A percentile compares a stretch with the other conserved stretches of the same genome.
phyloP scores from a whole-genome alignment of 495 filamentous ascomycete genomes.

The Annulohypoxylon moriforme region DNA sequence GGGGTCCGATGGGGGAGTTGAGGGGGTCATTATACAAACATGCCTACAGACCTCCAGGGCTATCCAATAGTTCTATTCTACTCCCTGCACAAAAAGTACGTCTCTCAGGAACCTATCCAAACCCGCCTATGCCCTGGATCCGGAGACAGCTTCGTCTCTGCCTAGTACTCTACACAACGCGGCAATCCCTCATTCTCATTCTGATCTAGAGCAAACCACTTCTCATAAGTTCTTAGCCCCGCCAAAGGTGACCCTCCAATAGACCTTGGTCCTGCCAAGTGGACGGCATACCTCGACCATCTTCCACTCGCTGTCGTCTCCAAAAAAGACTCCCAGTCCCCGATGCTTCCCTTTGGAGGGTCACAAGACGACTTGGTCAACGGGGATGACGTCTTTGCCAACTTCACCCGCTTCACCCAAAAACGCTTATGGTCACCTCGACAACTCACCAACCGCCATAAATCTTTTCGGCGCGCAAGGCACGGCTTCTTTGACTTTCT shows the following conservation, averaged over 20 bases:
- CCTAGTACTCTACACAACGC: slow-evolving; percentile 19
- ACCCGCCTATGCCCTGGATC: slow-evolving; percentile 22
- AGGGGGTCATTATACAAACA: slow-evolving; percentile 11
- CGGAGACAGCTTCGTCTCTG: slow-evolving; percentile 24
- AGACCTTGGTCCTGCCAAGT: slow-evolving; percentile 19
- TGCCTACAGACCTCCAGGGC: slow-evolving; percentile 8
- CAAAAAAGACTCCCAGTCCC: slow-evolving; percentile 17
- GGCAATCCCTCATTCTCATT: slow-evolving; percentile 24
- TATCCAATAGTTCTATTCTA: slow-evolving; percentile 7
- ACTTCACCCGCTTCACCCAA: slow-evolving; percentile 29
- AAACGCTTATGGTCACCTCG: slow-evolving; percentile 23
- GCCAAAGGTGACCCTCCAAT: slow-evolving; percentile 39
- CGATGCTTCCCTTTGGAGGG: slow-evolving; percentile 40
- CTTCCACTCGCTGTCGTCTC: slow-evolving; percentile 28
- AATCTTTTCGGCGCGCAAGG: slow-evolving; percentile 27
- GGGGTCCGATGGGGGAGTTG: slow-evolving; percentile 3
- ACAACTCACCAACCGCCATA: slow-evolving; percentile 31
- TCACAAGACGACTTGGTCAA: slow-evolving; percentile 39
- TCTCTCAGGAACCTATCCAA: slow-evolving; percentile 39
- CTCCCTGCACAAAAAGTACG: slow-evolving; percentile 14
- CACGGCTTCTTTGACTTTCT: slow-evolving; percentile 35
- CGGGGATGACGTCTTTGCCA: slow-evolving; percentile 42
- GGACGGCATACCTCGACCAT: slow-evolving; percentile 27
- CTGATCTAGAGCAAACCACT: slow-evolving; percentile 8
- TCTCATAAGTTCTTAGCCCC: slow-evolving; percentile 17